Percentiles rank a stretch among this genome's conserved stretches.
These are phyloP conservation scores for Cyclostephanos tholiformis DNA, from an alignment of 108 stramenopile species.

Conservation along the genomic window DNA sequence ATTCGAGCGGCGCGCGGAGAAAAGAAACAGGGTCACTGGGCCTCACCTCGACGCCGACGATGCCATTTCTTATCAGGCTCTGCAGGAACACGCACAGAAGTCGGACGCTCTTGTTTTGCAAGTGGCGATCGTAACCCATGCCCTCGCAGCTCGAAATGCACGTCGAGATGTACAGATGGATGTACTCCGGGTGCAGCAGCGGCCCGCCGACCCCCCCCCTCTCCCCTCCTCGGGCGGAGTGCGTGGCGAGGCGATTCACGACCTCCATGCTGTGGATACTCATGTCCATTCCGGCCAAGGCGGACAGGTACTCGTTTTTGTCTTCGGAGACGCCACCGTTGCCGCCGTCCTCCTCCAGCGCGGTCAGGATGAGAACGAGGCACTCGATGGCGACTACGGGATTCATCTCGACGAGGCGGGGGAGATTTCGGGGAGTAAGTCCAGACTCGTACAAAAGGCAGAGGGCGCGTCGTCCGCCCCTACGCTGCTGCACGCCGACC, in stretches of 20 bases:
- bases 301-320: conserved; percentile 88
- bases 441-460: conserved; percentile 73
- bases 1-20: not conserved
- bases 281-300: conserved; percentile 98
- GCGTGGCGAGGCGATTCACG: conserved; percentile 88
- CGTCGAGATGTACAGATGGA: conserved; percentile 93
- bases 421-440: conserved; percentile 89
- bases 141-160: conserved; percentile 96
- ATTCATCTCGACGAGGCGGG: conserved; percentile 95
- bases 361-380: conserved; percentile 78
- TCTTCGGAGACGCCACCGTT: conserved; percentile 8
- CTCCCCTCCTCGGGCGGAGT: conserved; percentile 16
- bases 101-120: conserved; percentile 95
- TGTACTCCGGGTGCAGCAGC: conserved; percentile 92
- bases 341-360: conserved; percentile 23
- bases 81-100: conserved; percentile 97
- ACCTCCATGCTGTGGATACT: conserved; percentile 96
- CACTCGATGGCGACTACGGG: conserved; percentile 93
- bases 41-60: conserved; percentile 87
- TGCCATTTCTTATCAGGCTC: conserved; percentile 91
- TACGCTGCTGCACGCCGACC: not conserved
- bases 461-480: conserved; percentile 27
- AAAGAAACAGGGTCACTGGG: not conserved
- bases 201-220: conserved; percentile 24
- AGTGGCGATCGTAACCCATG: conserved; percentile 88